Base-by-base conservation (phyloP, 768 basidiomycete species). In the Amanita phalloides region DNA sequence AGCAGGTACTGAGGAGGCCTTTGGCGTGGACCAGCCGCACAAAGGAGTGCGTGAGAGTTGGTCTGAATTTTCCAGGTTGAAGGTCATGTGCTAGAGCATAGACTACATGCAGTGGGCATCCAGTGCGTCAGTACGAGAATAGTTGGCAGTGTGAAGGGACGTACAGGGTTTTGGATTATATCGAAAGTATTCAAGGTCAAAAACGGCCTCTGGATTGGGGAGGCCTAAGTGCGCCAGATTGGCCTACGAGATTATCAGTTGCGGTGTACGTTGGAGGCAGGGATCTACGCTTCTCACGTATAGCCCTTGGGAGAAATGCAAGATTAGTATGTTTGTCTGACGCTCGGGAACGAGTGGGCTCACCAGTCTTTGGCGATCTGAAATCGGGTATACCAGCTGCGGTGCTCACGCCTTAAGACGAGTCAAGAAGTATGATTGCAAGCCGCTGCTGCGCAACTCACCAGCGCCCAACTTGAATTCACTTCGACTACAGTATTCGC, bases 131-230 rank as follows among this genome's bases (percentile, higher is more conserved):
- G 11, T n/a, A 44, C 14, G 10, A 30, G 23, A 30, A 30, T 7
- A 13, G 8, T 37, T 10, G 47, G 35, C 36, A 8, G 25, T 17
- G 36, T 17, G 36, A n/a, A 36, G 37, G 11, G 51, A 63, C 82
- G 54, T 60, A 89, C 89, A 91, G 30, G 91, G 89, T 13, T 80
- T 69, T 3, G 91, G 92, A 55, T 90, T 88, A 41, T 68, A 62
- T 57, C 79, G 73, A 72, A 97, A 94, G 70, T 84, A 98, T 45
- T 72, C 71, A 60, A 98, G 86, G 57, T 97, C 89, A 60, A 98
- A 98, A 28, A 97, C 93, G 0, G 94, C 94, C 60, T 98, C 94
- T 0, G 94, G 92, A 59, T 86, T 82, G n/a, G 92, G 93, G 11
- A 91, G 75, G 14, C 85, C 84, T 39, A 91, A 67, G 55, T 81